Percentiles rank a stretch among this genome's conserved stretches.
These are phyloP conservation scores for Erythrophleum fordii DNA, from an alignment of 306 rosid species.

Conservation along the genomic window DNA sequence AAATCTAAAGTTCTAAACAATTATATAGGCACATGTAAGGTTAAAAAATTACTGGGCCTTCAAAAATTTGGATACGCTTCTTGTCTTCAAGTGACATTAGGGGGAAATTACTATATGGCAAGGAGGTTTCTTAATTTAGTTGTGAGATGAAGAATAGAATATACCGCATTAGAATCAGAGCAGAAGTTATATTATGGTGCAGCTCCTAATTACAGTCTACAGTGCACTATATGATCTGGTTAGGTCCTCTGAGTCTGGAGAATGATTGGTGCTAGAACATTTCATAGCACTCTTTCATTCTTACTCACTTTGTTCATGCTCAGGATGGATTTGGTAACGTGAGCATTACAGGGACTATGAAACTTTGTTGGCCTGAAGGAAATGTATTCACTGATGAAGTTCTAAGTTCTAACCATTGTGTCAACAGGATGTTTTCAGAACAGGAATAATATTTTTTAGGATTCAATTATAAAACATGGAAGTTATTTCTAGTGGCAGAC, in stretches of 20 bases:
- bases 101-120: not conserved
- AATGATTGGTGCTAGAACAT: not conserved
- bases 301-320: not conserved
- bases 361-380: not conserved
- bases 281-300: not conserved
- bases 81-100: not conserved
- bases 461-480: not conserved
- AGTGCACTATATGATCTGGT: not conserved
- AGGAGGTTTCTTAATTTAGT: not conserved
- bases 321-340: not conserved
- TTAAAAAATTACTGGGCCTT: not conserved
- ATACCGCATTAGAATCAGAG: not conserved
- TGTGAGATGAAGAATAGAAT: not conserved
- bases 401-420: not conserved
- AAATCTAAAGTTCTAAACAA: too few species aligned
- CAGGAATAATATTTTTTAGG: not conserved
- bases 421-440: not conserved
- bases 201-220: not conserved
- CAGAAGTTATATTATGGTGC: not conserved
- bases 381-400: not conserved
- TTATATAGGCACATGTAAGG: not conserved
- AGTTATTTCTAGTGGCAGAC: not conserved
- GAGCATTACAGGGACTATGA: not conserved
- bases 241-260: not conserved
- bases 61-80: not conserved